Evolutionary conservation across 176 grass and related monocot species (phyloP).

Genomic region (Paspalum notatum): DNA sequence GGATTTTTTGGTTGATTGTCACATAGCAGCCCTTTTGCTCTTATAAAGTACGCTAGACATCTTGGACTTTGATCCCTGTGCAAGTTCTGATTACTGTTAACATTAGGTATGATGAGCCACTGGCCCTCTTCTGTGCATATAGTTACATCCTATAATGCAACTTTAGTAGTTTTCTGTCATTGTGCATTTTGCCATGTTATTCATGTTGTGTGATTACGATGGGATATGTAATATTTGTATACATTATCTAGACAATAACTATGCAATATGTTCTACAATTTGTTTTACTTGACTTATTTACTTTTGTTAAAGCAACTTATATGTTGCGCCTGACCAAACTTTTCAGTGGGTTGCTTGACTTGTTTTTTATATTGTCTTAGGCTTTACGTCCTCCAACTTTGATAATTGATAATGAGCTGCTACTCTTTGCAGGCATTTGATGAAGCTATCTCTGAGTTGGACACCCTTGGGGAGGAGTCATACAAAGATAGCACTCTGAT

Average conservation of each 20-base stretch:
- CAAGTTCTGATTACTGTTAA: background rate
- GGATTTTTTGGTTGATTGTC: background rate
- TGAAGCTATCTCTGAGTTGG: constrained; percentile 87
- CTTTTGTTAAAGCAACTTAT: background rate
- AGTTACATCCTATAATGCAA: background rate
- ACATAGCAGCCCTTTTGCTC: background rate
- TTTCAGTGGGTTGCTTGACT: background rate
- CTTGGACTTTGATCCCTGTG: background rate
- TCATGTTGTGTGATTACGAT: background rate
- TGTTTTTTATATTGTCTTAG: background rate
- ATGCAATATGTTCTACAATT: background rate
- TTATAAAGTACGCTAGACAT: background rate
- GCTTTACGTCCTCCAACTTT: background rate
- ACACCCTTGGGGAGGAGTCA: constrained; percentile 81
- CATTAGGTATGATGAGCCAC: too few species aligned
- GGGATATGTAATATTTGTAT: background rate
- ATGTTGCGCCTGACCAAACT: background rate
- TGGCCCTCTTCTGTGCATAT: too few species aligned
- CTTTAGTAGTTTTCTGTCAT: background rate
- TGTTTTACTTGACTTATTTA: background rate
- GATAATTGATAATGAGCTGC: background rate
- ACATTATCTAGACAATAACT: background rate
- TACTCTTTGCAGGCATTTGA: constrained; percentile 67
- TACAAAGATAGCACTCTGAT: constrained; percentile 97
- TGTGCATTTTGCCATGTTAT: background rate